Evolutionary conservation across 1,139 yeast species (phyloP).

Genomic region (Scheffersomyces segobiensis): DNA sequence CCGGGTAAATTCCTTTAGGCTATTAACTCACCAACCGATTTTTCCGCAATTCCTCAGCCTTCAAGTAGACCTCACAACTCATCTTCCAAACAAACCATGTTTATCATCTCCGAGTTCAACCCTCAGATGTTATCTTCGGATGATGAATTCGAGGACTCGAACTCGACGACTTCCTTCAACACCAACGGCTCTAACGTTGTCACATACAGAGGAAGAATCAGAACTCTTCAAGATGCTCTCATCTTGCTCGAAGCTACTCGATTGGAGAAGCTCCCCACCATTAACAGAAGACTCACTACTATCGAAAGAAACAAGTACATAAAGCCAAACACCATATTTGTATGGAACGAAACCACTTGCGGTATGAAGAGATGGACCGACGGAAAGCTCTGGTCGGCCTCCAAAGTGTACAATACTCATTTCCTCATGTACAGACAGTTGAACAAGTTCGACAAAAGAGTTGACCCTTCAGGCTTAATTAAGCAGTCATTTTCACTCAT

Average conservation of each 20-base stretch:
- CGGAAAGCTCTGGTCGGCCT: conserved; percentile 71
- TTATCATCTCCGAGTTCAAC: conserved; percentile 18
- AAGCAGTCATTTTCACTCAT: conserved; percentile 60
- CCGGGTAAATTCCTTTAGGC: not conserved
- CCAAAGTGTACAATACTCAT: conserved; percentile 56
- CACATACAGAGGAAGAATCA: conserved; percentile 61
- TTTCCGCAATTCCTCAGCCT: not conserved
- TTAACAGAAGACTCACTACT: conserved; percentile 51
- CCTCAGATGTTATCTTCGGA: conserved; percentile 4
- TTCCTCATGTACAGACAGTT: conserved; percentile 67
- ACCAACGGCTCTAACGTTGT: conserved; percentile 34
- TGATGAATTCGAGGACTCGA: not conserved
- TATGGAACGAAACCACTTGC: conserved; percentile 72
- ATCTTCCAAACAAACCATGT: conserved; percentile 7
- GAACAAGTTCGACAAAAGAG: conserved; percentile 29
- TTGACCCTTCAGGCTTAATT: conserved; percentile 50
- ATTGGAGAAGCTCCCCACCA: conserved; percentile 54
- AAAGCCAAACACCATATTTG: conserved; percentile 60
- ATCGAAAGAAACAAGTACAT: conserved; percentile 31
- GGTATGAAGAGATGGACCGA: conserved; percentile 81
- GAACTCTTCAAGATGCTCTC: conserved; percentile 62
- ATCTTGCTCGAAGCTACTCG: conserved; percentile 65
- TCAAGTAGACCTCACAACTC: not conserved
- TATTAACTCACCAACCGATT: not conserved
- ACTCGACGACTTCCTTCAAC: conserved; percentile 3